Conservation (phyloP, 2,329 filamentous ascomycete genomes). For the Curvularia verruculosa region DNA sequence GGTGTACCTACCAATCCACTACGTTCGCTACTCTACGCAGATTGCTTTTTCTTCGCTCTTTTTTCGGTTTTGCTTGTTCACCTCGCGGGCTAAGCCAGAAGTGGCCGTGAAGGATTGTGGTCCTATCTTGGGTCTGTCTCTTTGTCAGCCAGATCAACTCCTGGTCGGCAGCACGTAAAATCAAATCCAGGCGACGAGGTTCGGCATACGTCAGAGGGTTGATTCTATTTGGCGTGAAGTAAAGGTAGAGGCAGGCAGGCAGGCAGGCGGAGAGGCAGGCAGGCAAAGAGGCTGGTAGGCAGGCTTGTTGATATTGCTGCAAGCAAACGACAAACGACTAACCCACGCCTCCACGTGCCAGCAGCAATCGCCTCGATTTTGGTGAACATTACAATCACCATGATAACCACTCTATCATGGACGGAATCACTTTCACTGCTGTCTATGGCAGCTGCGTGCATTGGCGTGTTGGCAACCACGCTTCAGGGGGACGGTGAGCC, state of each 20-base stretch:
- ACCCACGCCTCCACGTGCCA: slow-evolving; percentile 16
- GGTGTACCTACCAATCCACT: slow-evolving; percentile 22
- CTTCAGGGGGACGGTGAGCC: slow-evolving; percentile 85
- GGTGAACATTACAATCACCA: slow-evolving; percentile 19
- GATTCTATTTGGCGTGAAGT: too few relatives aligned
- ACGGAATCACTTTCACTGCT: slow-evolving; percentile 64
- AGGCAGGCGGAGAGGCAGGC: too few relatives aligned
- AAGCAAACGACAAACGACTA: slow-evolving; percentile 15
- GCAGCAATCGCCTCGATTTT: slow-evolving; percentile 16
- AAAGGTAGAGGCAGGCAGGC: too few relatives aligned
- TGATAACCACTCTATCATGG: slow-evolving; percentile 53
- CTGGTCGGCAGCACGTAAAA: slow-evolving; percentile 3
- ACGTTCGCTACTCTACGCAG: slow-evolving; percentile 19
- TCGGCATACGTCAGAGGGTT: background rate
- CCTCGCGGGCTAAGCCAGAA: slow-evolving; percentile 9
- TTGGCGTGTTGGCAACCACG: slow-evolving; percentile 78
- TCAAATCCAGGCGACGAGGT: background rate
- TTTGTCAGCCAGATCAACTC: slow-evolving; percentile 4
- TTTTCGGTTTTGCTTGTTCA: slow-evolving; percentile 15
- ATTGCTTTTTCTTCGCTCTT: slow-evolving; percentile 20
- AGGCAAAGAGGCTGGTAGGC: background rate
- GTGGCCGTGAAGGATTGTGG: slow-evolving; percentile 18
- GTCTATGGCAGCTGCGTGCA: slow-evolving; percentile 69
- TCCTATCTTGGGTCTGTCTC: background rate
- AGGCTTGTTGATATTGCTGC: slow-evolving; percentile 12